Evolutionary conservation across 139 green algal genomes (phyloP).

Genomic region (Desmodesmus armatus): DNA sequence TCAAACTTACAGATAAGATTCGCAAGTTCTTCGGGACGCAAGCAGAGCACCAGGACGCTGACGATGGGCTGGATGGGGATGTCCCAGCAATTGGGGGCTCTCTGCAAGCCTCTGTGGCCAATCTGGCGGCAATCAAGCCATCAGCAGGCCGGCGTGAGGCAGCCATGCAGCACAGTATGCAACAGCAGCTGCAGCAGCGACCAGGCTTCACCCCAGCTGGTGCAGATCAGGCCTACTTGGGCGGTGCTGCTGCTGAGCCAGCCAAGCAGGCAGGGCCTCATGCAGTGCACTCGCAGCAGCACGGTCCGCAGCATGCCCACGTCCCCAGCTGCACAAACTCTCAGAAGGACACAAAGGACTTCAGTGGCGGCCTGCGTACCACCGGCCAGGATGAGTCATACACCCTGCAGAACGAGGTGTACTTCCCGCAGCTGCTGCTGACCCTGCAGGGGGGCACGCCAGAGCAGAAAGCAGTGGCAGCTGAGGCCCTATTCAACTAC

Average conservation of each 20-base stretch:
- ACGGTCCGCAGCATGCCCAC: too few species aligned
- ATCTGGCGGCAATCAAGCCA: background rate
- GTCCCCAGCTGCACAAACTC: conserved; percentile 19
- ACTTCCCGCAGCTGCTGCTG: conserved; percentile 37
- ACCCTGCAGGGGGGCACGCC: conserved; percentile 29
- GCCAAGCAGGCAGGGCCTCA: too few species aligned
- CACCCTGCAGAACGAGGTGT: conserved; percentile 30
- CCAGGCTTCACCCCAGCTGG: too few species aligned
- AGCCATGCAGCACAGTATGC: background rate
- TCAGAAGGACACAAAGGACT: conserved; percentile 38
- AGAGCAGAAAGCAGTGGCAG: conserved; percentile 48
- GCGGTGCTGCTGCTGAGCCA: background rate
- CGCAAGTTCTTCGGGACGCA: conserved; percentile 39
- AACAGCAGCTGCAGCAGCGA: background rate
- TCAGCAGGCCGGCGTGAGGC: too few species aligned
- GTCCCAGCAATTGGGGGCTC: background rate
- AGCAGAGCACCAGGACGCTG: background rate
- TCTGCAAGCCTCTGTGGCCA: background rate
- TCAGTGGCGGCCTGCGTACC: conserved; percentile 31
- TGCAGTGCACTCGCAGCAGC: too few species aligned
- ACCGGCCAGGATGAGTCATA: conserved; percentile 21
- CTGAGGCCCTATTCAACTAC: conserved; percentile 57
- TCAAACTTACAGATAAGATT: conserved; percentile 49
- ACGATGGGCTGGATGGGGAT: background rate
- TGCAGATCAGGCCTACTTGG: too few species aligned